phyloP scores from a whole-genome alignment of 2,329 filamentous ascomycete species.

The Tolypocladium tropicale region DNA sequence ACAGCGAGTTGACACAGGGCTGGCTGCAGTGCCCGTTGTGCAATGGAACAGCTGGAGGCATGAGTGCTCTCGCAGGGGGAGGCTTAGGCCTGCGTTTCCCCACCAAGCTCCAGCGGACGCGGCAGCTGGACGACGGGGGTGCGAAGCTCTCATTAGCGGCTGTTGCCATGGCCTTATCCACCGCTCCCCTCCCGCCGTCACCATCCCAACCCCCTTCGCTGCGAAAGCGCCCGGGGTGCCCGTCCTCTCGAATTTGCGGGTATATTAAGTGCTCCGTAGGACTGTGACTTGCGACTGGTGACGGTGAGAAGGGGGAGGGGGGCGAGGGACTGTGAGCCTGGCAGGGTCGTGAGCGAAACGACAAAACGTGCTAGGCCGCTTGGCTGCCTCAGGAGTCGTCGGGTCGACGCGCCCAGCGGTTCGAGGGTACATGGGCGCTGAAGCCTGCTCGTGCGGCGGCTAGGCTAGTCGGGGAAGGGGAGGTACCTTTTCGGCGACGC shows the following conservation, averaged over 20 bases:
- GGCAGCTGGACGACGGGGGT: not conserved
- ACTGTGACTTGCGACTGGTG: not conserved
- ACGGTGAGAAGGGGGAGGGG: not conserved
- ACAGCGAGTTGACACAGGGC: not conserved
- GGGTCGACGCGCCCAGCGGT: not conserved
- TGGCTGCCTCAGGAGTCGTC: not conserved
- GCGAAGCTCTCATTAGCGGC: not conserved
- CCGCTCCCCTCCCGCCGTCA: not conserved
- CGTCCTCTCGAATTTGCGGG: not conserved
- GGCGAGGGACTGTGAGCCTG: no score
- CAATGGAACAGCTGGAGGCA: no score
- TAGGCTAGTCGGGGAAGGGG: not conserved
- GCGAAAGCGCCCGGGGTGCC: not conserved
- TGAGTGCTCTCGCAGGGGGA: not conserved
- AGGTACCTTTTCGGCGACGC: not conserved
- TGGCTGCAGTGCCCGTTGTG: not conserved
- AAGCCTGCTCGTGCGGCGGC: not conserved
- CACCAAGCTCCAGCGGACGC: not conserved
- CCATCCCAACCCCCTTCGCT: not conserved
- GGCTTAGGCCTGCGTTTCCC: not conserved
- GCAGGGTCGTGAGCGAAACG: not conserved
- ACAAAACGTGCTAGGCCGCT: not conserved
- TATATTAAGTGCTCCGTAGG: not conserved
- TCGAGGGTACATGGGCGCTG: not conserved
- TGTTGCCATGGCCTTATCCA: not conserved